Base-by-base conservation (phyloP, 371 early-diverging fungal species). In the Mortierella sp. region DNA sequence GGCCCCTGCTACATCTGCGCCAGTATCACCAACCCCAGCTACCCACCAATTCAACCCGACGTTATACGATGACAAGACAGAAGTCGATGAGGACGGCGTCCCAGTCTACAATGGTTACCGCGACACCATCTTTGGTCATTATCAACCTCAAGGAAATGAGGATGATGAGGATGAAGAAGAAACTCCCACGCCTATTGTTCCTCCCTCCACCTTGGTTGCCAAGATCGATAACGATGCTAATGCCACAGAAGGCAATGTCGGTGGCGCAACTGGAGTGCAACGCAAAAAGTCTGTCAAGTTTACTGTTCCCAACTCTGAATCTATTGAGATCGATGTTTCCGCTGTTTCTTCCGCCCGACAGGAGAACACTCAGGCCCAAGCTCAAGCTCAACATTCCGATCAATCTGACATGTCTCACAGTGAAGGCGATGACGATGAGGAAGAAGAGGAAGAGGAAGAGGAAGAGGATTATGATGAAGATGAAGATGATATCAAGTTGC, bases 281-380 rank as follows among this genome's bases (percentile, higher is more conserved):
- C 77, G 77, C 67, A 77, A 77, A 47, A 77, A 77, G 66, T 77
- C 77, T 58, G 79, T 72, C 66, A 73, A 70, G 67, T 78, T 74
- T 48, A 70, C 66, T 13, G 69, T 72, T 10, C 74, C 70, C 2
- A 19, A 53, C 7, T 66, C 70, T 10, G 70, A 67, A n/a, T 68
- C 71, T 8, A 70, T 65, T 50, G 64, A 55, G 22, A 43, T 67
- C 32, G 63, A 55, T 15, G 58, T 4, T 11, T 5, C 53, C 6
- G 32, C 24, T 24, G 21, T 6, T n/a, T 22, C 11, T n/a, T 22
- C 66, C 22, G n/a, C 61, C 10, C 45, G 10, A 10, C 45, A 43
- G 63, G 36, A 21, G 45, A 43, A 43, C 45, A 4, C 50, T 11
- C 2, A 15, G n/a, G 15, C 50, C 11, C 59, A 59, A 36, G n/a